A percentile compares a stretch with the other conserved stretches of the same genome.
phyloP scores from a whole-genome alignment of 2,329 filamentous ascomycete genomes.

The Fusarium sp. region DNA sequence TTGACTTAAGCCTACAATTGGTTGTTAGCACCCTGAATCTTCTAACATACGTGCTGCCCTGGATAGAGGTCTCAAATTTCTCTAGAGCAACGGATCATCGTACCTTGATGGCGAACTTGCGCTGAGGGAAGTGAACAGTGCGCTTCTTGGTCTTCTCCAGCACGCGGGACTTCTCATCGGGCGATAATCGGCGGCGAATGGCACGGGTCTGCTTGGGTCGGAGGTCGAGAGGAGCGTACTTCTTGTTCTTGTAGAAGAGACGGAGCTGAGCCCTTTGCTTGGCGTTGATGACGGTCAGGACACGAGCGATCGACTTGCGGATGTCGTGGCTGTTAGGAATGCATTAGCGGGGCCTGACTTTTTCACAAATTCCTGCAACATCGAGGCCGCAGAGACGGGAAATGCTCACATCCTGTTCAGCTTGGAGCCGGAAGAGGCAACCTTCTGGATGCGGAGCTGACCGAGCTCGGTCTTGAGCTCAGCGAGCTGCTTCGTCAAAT shows the following conservation, averaged over 20 bases:
- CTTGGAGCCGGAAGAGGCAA: slow-evolving; percentile 94
- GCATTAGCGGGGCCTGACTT: slow-evolving; percentile 37
- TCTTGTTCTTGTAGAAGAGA: slow-evolving; percentile 99
- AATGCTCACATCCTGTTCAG: slow-evolving; percentile 92
- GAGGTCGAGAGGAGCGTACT: slow-evolving; percentile 98
- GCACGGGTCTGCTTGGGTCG: slow-evolving; percentile 98
- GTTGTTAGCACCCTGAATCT: slow-evolving; percentile 35
- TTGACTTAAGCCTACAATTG: slow-evolving; percentile 49
- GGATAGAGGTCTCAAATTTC: background rate
- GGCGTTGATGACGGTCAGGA: slow-evolving; percentile 99
- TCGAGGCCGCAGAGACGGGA: slow-evolving; percentile 2
- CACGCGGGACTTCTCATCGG: slow-evolving; percentile 86
- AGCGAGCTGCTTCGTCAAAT: slow-evolving; percentile 93
- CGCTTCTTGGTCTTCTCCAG: slow-evolving; percentile 98
- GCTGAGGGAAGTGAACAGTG: slow-evolving; percentile 94
- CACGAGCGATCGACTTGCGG: slow-evolving; percentile 99
- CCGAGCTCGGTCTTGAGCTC: slow-evolving; percentile 97
- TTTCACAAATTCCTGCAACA: slow-evolving; percentile 11
- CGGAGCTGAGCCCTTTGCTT: slow-evolving; percentile 98
- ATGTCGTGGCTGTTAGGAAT: slow-evolving; percentile 84
- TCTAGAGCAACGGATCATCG: slow-evolving; percentile 23
- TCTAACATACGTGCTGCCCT: background rate
- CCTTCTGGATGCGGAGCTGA: slow-evolving; percentile 98
- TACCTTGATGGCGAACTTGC: slow-evolving; percentile 99
- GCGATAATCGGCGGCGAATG: slow-evolving; percentile 94